phyloP scores from a whole-genome alignment of 1,284 basidiomycete species.

The Xerocomus nothofagi region DNA sequence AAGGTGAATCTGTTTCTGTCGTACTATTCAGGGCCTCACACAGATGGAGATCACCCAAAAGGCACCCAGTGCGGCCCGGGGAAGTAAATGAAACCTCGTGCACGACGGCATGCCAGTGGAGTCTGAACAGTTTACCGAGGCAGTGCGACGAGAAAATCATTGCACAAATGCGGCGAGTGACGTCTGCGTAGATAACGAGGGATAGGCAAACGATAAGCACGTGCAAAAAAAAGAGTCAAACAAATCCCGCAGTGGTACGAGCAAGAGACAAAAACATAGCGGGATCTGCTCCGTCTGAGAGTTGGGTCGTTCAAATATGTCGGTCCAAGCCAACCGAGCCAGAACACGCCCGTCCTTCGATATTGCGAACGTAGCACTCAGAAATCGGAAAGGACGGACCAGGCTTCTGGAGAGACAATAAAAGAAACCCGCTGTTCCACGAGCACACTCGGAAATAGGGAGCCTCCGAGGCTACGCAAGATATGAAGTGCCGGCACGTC shows the following conservation, averaged over 20 bases:
- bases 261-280: neutral
- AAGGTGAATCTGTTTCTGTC: neutral
- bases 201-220: conserved; percentile 8
- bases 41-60: conserved; percentile 13
- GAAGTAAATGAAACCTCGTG: conserved; percentile 25
- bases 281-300: neutral
- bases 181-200: conserved; percentile 17
- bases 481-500: conserved; percentile 21
- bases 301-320: neutral
- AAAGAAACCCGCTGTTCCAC: conserved; percentile 4
- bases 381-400: neutral
- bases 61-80: conserved; percentile 21
- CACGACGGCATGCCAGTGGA: conserved; percentile 18
- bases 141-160: conserved; percentile 28
- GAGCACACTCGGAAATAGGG: conserved; percentile 19
- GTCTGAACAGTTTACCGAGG: conserved; percentile 10
- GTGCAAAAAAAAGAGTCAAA: neutral
- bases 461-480: conserved; percentile 19
- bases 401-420: conserved; percentile 12
- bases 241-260: neutral
- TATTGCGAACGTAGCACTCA: neutral
- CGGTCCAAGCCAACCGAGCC: neutral
- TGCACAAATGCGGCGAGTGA: conserved; percentile 15
- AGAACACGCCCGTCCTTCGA: neutral
- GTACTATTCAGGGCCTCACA: neutral